These are phyloP conservation scores for Aspergillus olivimuriae DNA, from an alignment of 495 filamentous ascomycete genomes.

Conservation along the genomic window DNA sequence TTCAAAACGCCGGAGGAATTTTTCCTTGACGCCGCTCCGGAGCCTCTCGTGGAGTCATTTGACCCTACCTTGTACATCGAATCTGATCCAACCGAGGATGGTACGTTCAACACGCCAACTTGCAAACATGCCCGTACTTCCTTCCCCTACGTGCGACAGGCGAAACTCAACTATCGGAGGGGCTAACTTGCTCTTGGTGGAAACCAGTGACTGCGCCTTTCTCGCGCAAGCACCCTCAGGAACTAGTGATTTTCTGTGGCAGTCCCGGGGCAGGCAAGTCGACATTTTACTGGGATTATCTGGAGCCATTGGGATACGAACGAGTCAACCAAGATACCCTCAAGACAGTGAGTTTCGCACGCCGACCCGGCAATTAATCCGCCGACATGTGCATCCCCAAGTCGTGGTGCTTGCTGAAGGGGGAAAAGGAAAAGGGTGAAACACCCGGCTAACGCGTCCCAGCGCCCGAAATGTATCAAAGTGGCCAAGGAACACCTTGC, in stretches of 20 bases:
- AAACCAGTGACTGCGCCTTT: conserved; percentile 37
- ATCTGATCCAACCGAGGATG: conserved; percentile 24
- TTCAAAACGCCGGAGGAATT: conserved; percentile 90
- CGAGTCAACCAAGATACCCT: conserved; percentile 85
- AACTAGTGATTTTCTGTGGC: conserved; percentile 81
- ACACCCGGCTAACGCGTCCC: conserved; percentile 7
- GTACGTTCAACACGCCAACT: conserved; percentile 16
- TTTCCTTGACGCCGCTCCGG: conserved; percentile 61
- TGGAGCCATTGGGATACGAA: conserved; percentile 75
- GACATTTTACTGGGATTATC: conserved; percentile 74
- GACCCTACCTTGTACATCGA: conserved; percentile 52
- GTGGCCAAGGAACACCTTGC: conserved; percentile 58
- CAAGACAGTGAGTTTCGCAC: conserved; percentile 56
- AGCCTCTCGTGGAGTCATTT: conserved; percentile 60
- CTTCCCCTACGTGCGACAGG: too few relatives aligned
- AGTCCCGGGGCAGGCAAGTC: conserved; percentile 87
- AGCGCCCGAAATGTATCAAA: conserved; percentile 82
- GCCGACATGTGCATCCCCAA: neutral
- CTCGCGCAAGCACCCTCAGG: conserved; percentile 56
- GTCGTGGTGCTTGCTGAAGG: too few relatives aligned
- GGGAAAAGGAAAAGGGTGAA: conserved; percentile 1
- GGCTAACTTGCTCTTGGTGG: neutral
- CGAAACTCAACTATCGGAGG: too few relatives aligned
- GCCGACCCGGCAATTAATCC: neutral
- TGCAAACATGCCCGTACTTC: too few relatives aligned